Conservation (phyloP, 1,139 yeast species). For the Hansenula lynferdii region DNA sequence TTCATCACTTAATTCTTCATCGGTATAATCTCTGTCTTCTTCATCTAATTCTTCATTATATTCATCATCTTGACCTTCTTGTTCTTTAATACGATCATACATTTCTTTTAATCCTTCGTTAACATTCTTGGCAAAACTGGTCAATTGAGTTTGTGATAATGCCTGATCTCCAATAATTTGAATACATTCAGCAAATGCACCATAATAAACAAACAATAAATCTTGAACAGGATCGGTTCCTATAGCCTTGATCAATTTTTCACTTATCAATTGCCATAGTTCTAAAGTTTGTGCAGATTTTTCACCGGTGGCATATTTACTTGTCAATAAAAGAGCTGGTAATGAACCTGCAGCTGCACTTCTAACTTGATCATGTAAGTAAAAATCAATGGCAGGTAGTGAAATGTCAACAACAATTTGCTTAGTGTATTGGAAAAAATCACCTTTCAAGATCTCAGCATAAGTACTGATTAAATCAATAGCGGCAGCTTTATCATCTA, state of each 20-base stretch:
- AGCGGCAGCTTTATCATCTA: constrained; percentile 91
- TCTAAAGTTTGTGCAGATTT: constrained; percentile 51
- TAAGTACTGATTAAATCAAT: constrained; percentile 86
- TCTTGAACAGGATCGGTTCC: constrained; percentile 83
- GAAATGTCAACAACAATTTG: constrained; percentile 78
- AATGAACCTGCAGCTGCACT: constrained; percentile 83
- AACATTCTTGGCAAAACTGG: constrained; percentile 54
- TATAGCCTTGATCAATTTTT: constrained; percentile 64
- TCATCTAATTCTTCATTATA: constrained; percentile 61
- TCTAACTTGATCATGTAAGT: constrained; percentile 92
- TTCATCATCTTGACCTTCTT: constrained; percentile 62
- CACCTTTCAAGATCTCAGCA: constrained; percentile 78
- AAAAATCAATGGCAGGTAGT: constrained; percentile 84
- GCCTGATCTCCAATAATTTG: constrained; percentile 61
- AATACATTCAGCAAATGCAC: constrained; percentile 65
- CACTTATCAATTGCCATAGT: constrained; percentile 70
- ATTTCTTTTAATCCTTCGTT: constrained; percentile 62
- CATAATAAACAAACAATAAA: constrained; percentile 71
- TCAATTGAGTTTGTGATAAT: constrained; percentile 54
- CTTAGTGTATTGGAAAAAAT: constrained; percentile 77
- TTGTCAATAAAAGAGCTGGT: constrained; percentile 69
- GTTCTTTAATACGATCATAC: constrained; percentile 63
- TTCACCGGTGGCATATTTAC: constrained; percentile 60
- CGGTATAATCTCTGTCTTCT: constrained; percentile 81
- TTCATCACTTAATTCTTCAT: constrained; percentile 85